A percentile compares a stretch with the other conserved stretches of the same genome.
Conservation (phyloP, 2,329 filamentous ascomycete genomes). For the Cladosporium sp. region DNA sequence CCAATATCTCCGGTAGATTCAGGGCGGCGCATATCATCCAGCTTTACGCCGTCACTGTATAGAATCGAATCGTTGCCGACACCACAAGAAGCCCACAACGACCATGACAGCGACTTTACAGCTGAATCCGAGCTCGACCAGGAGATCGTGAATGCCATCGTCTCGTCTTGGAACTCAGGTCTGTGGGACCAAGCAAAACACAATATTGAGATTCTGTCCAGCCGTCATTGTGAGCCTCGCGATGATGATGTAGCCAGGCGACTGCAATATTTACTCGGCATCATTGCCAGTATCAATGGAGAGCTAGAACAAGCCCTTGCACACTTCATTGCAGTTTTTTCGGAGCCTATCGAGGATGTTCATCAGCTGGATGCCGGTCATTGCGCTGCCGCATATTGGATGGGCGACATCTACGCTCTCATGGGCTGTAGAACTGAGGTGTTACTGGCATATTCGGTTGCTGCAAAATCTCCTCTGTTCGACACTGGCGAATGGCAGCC, state of each 20-base stretch:
- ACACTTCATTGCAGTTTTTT: conserved; percentile 18
- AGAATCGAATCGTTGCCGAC: neutral
- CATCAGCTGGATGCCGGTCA: conserved; percentile 21
- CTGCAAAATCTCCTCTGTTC: conserved; percentile 10
- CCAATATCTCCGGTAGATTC: neutral
- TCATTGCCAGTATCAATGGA: conserved; percentile 21
- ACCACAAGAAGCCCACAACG: neutral
- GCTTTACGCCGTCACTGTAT: neutral
- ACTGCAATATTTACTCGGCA: conserved; percentile 19
- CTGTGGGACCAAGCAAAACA: conserved; percentile 16
- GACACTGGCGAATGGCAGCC: neutral
- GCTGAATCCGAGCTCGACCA: neutral
- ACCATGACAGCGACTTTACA: neutral
- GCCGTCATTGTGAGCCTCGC: neutral
- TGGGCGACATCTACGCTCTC: conserved; percentile 22
- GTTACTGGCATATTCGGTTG: conserved; percentile 21
- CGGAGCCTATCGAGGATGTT: conserved; percentile 14
- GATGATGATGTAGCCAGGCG: conserved; percentile 7
- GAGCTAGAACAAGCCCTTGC: conserved; percentile 16
- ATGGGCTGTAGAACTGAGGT: conserved; percentile 21
- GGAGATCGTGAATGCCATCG: conserved; percentile 14
- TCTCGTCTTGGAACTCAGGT: conserved; percentile 16
- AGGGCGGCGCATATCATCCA: neutral
- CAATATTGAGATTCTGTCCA: conserved; percentile 7
- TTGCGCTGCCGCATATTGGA: conserved; percentile 25